These are phyloP conservation scores for Euphrasia confusa DNA, from an alignment of 257 asterid genomes.

Conservation along the genomic window DNA sequence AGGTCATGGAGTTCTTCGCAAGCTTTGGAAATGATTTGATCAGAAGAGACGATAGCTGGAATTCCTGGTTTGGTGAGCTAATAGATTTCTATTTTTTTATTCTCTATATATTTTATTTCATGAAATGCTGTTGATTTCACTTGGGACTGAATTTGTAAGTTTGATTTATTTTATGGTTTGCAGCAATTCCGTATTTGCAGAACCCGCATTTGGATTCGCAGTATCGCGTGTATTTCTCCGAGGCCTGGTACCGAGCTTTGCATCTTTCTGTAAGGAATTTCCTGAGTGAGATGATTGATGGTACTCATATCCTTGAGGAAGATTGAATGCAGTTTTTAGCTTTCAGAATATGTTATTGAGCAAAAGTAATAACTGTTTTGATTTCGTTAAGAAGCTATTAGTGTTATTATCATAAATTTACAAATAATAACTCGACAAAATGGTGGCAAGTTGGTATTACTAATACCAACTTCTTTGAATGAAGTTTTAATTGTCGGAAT, in stretches of 20 bases:
- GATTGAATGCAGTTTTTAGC: conserved; percentile 20
- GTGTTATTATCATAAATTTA: background rate
- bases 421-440: conserved; percentile 5
- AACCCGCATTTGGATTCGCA: conserved; percentile 78
- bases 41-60: conserved; percentile 68
- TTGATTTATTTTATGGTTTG: conserved; percentile 23
- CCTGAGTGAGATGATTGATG: conserved; percentile 73
- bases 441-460: too few relatives aligned
- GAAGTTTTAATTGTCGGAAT: conserved; percentile 10
- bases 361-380: background rate
- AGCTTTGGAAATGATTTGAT: conserved; percentile 61
- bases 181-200: conserved; percentile 81
- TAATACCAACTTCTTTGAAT: conserved; percentile 19
- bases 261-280: conserved; percentile 75
- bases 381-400: conserved; percentile 6
- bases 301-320: conserved; percentile 78
- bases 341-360: background rate
- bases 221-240: conserved; percentile 73
- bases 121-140: conserved; percentile 10
- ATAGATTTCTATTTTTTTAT: background rate
- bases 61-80: conserved; percentile 78
- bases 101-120: background rate
- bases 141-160: conserved; percentile 12
- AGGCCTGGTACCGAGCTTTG: conserved; percentile 79
- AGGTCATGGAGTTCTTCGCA: conserved; percentile 66